Percentiles rank a stretch among this genome's conserved stretches.
Conservation (phyloP, 805 yeast genomes). For the Candida caryicola region DNA sequence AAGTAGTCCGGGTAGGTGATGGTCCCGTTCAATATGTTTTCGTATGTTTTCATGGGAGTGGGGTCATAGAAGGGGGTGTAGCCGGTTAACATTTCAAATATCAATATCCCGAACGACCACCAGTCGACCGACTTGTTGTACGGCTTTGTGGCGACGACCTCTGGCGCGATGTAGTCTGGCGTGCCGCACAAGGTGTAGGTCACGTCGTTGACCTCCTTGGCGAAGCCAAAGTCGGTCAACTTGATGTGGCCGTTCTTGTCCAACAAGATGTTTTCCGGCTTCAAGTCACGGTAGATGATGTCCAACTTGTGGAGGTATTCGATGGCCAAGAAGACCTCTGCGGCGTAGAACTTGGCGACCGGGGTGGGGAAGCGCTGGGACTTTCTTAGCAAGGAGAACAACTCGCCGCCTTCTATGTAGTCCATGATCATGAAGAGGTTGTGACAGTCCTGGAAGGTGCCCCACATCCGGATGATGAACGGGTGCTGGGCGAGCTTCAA, state of each 20-base stretch:
- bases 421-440: slow-evolving; percentile 64
- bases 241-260: slow-evolving; percentile 61
- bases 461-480: slow-evolving; percentile 62
- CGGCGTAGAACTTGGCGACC: slow-evolving; percentile 62
- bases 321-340: slow-evolving; percentile 57
- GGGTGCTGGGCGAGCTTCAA: slow-evolving; percentile 58
- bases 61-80: slow-evolving; percentile 62
- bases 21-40: slow-evolving; percentile 54
- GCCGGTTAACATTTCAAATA: slow-evolving; percentile 61
- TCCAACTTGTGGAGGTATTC: slow-evolving; percentile 59
- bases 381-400: slow-evolving; percentile 53
- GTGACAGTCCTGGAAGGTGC: slow-evolving; percentile 58
- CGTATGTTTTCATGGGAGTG: slow-evolving; percentile 63
- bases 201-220: slow-evolving; percentile 57
- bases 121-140: slow-evolving; percentile 63
- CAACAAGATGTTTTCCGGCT: slow-evolving; percentile 58
- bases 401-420: slow-evolving; percentile 63
- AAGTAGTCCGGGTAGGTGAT: slow-evolving; percentile 52
- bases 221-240: slow-evolving; percentile 61
- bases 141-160: slow-evolving; percentile 62
- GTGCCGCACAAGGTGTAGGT: slow-evolving; percentile 65
- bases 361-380: slow-evolving; percentile 61
- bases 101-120: slow-evolving; percentile 63
- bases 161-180: slow-evolving; percentile 65
- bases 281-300: slow-evolving; percentile 58